Evolutionary conservation across 805 yeast species (phyloP), one percentile per base, ranked within the genome.

Genomic region (Debaryomyces tyrocola): DNA sequence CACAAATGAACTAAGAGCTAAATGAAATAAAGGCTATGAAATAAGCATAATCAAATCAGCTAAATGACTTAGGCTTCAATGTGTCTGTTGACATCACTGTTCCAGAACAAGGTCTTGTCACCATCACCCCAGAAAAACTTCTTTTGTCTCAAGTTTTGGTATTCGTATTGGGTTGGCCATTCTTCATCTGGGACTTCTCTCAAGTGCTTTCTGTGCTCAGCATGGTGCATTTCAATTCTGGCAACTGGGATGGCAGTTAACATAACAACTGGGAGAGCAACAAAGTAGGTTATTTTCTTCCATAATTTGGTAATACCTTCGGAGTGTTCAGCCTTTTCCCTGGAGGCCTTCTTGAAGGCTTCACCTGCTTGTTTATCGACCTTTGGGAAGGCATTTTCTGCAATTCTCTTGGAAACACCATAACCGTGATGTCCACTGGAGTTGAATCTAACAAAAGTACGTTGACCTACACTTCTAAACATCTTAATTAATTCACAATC

Each of bases 71-170:
- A 57, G 34, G 62, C 61, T 57, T 69, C 76, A 62, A 86, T 73
- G 78, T 88, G 88, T 81, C 96, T 89, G 87, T 92, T 92, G 66
- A 87, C 80, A 62, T 82, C 87, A 44, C 88, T 79, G 79, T 90
- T 90, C 99, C 99, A 94, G 87, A 94, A 94, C 66, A 86, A 75
- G 53, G 98, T 90, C 82, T 88, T 84, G 79, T 91, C 96, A 68
- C 99, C 98, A 67, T 94, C 92, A 66, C 99, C 99, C 98, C 98
- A 94, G 85, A 90, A 92, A 82, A 82, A 92, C 67, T 87, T 84
- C 70, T 83, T 85, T 66, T 69, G 67, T 83, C 98, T 89, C 60
- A 90, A 70, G 80, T 94, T 94, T 79, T 86, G 91, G 83, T 82
- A 94, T 60, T 84, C 91, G 77, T 88, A 88, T 73, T 87, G 94